Evolutionary conservation across 345 rosid genomes (phyloP).

Genomic region (Linum lewisii): DNA sequence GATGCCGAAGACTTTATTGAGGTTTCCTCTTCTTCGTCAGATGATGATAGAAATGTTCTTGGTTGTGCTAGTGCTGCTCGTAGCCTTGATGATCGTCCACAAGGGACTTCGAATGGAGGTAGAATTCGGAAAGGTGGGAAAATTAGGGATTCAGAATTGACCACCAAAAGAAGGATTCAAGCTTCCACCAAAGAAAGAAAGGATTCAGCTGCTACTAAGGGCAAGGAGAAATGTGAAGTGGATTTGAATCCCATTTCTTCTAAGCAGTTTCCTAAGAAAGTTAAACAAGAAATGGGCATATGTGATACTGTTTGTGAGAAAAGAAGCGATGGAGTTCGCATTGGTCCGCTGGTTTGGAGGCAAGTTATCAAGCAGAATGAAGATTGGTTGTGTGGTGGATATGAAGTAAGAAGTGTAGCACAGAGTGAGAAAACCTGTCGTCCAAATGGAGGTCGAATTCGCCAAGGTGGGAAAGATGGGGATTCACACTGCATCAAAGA

Average conservation of each 20-base stretch:
- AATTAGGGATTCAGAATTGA: neutral
- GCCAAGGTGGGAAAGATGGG: neutral
- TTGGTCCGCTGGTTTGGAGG: neutral
- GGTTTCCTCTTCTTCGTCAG: too few species aligned
- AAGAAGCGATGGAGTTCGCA: neutral
- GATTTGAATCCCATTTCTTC: neutral
- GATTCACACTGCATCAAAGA: too few species aligned
- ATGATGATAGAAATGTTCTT: too few species aligned
- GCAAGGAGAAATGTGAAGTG: neutral
- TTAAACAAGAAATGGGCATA: too few species aligned
- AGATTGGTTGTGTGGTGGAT: neutral
- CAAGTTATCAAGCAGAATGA: neutral
- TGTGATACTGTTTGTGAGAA: neutral
- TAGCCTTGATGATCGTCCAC: neutral
- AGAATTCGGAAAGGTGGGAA: neutral
- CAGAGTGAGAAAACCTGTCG: neutral
- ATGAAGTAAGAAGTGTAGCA: neutral
- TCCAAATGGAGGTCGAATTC: neutral
- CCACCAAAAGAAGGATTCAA: too few species aligned
- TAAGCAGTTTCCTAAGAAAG: too few species aligned
- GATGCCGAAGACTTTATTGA: too few species aligned
- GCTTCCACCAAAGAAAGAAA: too few species aligned
- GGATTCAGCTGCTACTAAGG: too few species aligned
- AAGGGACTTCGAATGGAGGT: neutral
- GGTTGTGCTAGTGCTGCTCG: too few species aligned